A percentile compares a stretch with the other conserved stretches of the same genome.
phyloP scores from a whole-genome alignment of 2,329 filamentous ascomycete species.

The Aspergillus caelatus region DNA sequence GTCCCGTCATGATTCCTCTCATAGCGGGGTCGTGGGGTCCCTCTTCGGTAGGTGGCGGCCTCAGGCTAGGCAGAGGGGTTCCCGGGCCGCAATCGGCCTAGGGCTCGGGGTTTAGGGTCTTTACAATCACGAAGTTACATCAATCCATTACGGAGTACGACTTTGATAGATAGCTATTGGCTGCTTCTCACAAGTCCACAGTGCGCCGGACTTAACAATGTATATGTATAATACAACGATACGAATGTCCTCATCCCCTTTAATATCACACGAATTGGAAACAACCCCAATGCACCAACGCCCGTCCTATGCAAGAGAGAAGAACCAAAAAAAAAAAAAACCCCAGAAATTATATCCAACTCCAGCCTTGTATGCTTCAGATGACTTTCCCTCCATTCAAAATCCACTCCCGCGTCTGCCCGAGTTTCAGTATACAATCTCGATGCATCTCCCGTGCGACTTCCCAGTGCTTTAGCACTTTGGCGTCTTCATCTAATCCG shows the following conservation, averaged over 20 bases:
- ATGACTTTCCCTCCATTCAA: conserved; percentile 35
- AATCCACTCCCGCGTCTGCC: conserved; percentile 43
- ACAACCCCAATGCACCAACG: conserved; percentile 9
- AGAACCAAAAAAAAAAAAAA: background rate
- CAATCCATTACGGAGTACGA: background rate
- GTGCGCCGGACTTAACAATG: background rate
- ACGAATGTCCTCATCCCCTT: background rate
- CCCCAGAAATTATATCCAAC: conserved; percentile 12
- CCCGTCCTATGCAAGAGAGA: conserved; percentile 15
- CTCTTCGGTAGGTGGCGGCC: conserved; percentile 19
- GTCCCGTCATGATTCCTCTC: conserved; percentile 3
- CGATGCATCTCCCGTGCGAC: conserved; percentile 50
- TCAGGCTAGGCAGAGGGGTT: conserved; percentile 7
- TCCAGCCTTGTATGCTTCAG: conserved; percentile 10
- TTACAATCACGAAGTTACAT: conserved; percentile 13
- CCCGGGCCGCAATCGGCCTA: conserved; percentile 20
- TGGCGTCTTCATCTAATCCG: conserved; percentile 49
- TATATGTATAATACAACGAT: background rate
- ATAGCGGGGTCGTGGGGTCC: conserved; percentile 18
- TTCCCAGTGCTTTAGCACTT: conserved; percentile 52
- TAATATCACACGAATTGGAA: background rate
- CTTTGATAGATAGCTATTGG: background rate
- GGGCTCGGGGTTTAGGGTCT: conserved; percentile 25
- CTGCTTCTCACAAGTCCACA: background rate
- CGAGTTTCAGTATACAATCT: conserved; percentile 46